These are phyloP conservation scores for Xylariaceae sp. DNA, from an alignment of 2,329 filamentous ascomycete species.

Conservation along the genomic window DNA sequence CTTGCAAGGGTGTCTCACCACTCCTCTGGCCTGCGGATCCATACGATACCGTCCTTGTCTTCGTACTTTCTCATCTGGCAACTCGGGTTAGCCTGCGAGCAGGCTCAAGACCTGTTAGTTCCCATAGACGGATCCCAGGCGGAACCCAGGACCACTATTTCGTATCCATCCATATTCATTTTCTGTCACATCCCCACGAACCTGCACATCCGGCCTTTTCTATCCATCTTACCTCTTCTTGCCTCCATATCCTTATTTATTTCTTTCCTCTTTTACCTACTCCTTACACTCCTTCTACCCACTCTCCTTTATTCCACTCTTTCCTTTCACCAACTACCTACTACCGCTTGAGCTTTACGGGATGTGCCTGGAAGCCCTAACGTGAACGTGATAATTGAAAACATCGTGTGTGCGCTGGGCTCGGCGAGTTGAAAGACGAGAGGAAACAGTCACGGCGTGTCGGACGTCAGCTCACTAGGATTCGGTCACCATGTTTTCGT, in stretches of 20 bases:
- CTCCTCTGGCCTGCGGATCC: too few species aligned
- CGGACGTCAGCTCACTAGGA: conserved; percentile 16
- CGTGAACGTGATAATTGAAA: conserved; percentile 17
- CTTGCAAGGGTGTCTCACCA: neutral
- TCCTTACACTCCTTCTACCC: conserved; percentile 3
- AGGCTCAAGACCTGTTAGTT: conserved; percentile 13
- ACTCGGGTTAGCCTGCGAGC: neutral
- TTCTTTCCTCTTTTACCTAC: conserved; percentile 16
- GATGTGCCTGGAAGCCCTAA: conserved; percentile 22
- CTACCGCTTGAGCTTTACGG: conserved; percentile 10
- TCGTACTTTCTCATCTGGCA: conserved; percentile 22
- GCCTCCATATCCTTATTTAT: neutral
- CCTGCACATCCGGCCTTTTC: conserved; percentile 18
- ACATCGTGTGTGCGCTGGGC: conserved; percentile 10
- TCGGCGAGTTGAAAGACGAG: neutral
- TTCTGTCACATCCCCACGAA: conserved; percentile 28
- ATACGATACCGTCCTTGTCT: too few species aligned
- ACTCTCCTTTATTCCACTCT: neutral
- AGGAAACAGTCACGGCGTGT: neutral
- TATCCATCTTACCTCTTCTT: conserved; percentile 16
- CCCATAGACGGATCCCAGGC: conserved; percentile 13
- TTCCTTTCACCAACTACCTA: neutral
- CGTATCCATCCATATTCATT: conserved; percentile 29
- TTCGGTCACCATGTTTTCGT: conserved; percentile 27
- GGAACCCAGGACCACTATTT: conserved; percentile 23